phyloP scores from a whole-genome alignment of 306 rosid genomes.

The Medicago lupulina region DNA sequence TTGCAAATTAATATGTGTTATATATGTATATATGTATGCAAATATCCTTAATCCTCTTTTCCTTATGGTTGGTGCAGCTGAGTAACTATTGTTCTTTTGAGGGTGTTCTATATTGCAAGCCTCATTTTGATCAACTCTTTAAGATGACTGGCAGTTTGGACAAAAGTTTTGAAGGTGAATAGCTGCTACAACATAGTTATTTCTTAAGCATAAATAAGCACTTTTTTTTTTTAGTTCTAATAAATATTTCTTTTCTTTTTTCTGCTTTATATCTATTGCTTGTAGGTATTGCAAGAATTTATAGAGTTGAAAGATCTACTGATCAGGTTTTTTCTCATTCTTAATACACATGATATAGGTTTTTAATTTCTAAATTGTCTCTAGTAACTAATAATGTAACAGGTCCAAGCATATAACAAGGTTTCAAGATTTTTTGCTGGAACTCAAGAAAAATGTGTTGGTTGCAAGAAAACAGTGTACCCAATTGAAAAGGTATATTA shows the following conservation, averaged over 20 bases:
- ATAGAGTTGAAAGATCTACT: conserved; percentile 66
- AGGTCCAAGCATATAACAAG: conserved; percentile 73
- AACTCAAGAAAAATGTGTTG: conserved; percentile 91
- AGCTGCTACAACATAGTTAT: conserved; percentile 6
- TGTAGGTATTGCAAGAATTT: conserved; percentile 72
- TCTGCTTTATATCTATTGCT: neutral
- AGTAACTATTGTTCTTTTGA: conserved; percentile 86
- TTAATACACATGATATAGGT: neutral
- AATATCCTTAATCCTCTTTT: too few species aligned
- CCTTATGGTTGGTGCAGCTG: conserved; percentile 59
- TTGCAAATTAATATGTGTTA: too few species aligned
- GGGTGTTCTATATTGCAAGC: conserved; percentile 91
- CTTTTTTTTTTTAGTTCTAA: conserved; percentile 7
- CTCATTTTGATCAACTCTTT: conserved; percentile 90
- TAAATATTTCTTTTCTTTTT: conserved; percentile 11
- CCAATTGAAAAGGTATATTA: conserved; percentile 85
- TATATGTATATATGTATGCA: too few species aligned
- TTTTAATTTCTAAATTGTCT: too few species aligned
- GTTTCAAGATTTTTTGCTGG: conserved; percentile 80
- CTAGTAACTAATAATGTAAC: conserved; percentile 38
- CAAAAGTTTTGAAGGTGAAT: conserved; percentile 89
- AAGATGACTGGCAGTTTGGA: conserved; percentile 97
- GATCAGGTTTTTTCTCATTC: conserved; percentile 62
- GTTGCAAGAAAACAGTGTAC: conserved; percentile 86
- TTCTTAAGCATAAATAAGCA: conserved; percentile 31